phyloP scores from a whole-genome alignment of 1,139 yeast species.

The Meyerozyma smithsonii region DNA sequence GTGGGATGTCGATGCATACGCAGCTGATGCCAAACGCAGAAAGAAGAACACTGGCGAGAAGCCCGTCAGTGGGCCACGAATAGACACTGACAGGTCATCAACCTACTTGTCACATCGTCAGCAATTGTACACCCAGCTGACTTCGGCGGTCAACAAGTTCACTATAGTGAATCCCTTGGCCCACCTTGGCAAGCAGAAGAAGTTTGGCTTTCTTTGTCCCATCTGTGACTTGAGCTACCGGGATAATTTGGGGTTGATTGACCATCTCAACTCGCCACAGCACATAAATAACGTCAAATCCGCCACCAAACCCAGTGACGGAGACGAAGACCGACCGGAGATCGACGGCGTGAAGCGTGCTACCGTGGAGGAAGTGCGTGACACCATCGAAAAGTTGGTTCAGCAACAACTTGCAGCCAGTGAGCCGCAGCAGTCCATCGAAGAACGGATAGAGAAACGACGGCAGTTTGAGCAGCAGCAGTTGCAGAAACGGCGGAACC shows the following conservation, averaged over 20 bases:
- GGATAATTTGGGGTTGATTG: conserved; percentile 75
- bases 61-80: conserved; percentile 1
- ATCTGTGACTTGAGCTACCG: conserved; percentile 73
- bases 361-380: conserved; percentile 24
- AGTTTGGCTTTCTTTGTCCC: conserved; percentile 81
- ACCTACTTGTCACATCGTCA: conserved; percentile 28
- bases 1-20: conserved; percentile 69
- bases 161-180: conserved; percentile 28
- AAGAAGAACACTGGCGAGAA: conserved; percentile 9
- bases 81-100: conserved; percentile 16
- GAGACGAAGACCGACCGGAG: conserved; percentile 24
- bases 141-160: conserved; percentile 31
- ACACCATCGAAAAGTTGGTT: conserved; percentile 30
- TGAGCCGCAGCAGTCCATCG: conserved; percentile 18
- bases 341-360: conserved; percentile 29
- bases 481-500: conserved; percentile 22
- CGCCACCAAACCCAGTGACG: conserved; percentile 24
- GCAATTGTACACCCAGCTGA: conserved; percentile 25
- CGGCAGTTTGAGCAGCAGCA: conserved; percentile 36
- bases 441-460: conserved; percentile 41
- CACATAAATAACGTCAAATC: conserved; percentile 36
- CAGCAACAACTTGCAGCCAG: conserved; percentile 18
- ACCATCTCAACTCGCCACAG: conserved; percentile 73
- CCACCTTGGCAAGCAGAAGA: conserved; percentile 41
- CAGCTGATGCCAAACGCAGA: conserved; percentile 37